Conservation (phyloP, 176 grass and related monocot species). For the sorghum (Sorghum bicolor) region Sorghum_bicolor_NCBIv3 NC_012870.2:79337501-79338000, state of each 20-base stretch:
- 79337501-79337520: too few species aligned
- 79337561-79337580: too few species aligned
- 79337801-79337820: slow-evolving; percentile 98
- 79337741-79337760: not conserved
- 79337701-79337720: not conserved
- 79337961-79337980: not conserved
- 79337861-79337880: slow-evolving; percentile 95
- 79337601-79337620: too few species aligned
- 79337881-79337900: slow-evolving; percentile 80
- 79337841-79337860: slow-evolving; percentile 60
- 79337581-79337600: too few species aligned
- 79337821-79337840: slow-evolving; percentile 67
- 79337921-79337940: not conserved
- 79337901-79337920: slow-evolving; percentile 26
- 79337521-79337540: too few species aligned
- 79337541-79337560: too few species aligned
- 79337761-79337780: slow-evolving; percentile 51
- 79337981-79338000: slow-evolving; percentile 2
- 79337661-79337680: too few species aligned
- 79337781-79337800: slow-evolving; percentile 91
- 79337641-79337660: too few species aligned
- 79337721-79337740: not conserved
- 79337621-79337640: too few species aligned
- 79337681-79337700: too few species aligned
- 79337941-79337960: not conserved